phyloP scores from a whole-genome alignment of 73 alveolate genomes.

The Stentor coeruleus region DNA sequence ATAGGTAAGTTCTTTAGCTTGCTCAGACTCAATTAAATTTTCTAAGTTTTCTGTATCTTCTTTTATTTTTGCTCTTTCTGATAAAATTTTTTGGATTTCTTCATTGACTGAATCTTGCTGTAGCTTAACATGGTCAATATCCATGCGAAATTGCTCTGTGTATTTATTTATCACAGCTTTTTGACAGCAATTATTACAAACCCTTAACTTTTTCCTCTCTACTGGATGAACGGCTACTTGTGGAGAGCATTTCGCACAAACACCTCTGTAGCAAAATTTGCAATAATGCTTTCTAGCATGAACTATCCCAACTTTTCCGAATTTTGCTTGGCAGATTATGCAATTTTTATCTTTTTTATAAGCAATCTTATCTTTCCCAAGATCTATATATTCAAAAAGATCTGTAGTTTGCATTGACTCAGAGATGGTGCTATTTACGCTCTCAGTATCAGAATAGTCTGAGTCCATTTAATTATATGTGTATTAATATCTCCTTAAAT shows the following conservation, averaged over 20 bases:
- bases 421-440: background rate
- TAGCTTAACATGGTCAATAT: background rate
- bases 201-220: background rate
- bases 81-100: background rate
- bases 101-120: background rate
- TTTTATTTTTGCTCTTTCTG: background rate
- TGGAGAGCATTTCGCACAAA: constrained; percentile 22
- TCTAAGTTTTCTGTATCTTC: background rate
- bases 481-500: too few species aligned
- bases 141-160: background rate
- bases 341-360: constrained; percentile 22
- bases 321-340: constrained; percentile 14
- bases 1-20: background rate
- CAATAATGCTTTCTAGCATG: constrained; percentile 19
- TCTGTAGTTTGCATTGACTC: constrained; percentile 1
- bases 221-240: constrained; percentile 4
- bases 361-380: background rate
- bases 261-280: constrained; percentile 21
- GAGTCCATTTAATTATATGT: constrained; percentile 2
- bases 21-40: background rate
- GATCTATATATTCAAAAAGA: background rate
- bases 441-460: background rate
- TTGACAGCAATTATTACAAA: constrained; percentile 8
- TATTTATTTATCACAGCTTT: background rate
- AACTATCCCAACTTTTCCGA: background rate